Base-by-base conservation (phyloP, 441 rosid genomes). In the Mallotus japonicus region DNA sequence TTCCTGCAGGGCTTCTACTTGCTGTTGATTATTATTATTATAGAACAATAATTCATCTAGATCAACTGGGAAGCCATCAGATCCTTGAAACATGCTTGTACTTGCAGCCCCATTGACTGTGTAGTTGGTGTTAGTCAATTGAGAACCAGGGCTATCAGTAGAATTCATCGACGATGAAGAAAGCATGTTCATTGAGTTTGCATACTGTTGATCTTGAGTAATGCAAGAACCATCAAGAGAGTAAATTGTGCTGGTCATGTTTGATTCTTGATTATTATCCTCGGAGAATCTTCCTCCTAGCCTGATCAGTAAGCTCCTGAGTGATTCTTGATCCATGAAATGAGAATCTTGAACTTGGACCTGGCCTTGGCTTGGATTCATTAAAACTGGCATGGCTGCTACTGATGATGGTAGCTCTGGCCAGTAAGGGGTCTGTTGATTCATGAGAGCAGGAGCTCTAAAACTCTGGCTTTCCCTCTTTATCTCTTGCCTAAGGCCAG, bases 281-380 rank as follows among this genome's bases (percentile, higher is more conserved):
- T 80, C 85, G 4, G 80, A 75, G 67, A 87, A 77, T 75, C 79
- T 84, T 65, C 85, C 86, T 65, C 87, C 91, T 0, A 81, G 83
- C 74, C 77, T 80, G 75, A 77, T 19, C 57, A 82, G 78, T 75
- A 81, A 73, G 67, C 69, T 80, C 71, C 40, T 69, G 20, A 83
- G 75, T 37, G 86, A 84, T 56, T 78, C 82, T 70, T 91, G 92
- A 75, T 86, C 87, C 65, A 75, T 63, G 74, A 78, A 47, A 72
- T 74, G 37, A 66, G 73, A 69, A 62, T 77, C 77, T 61, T 77
- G 81, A 59, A 16, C n/a, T 37, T 37, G 40, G 40, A 4, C 40
- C 5, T 37, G 40, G 9, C 19, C 40, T 17, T 64, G 53, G 49
- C 8, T 73, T 10, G 69, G 58, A 47, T 28, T 22, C 55, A 19